Base-by-base conservation (phyloP, 1,139 yeast species). In the Diutina mesorugosa region DNA sequence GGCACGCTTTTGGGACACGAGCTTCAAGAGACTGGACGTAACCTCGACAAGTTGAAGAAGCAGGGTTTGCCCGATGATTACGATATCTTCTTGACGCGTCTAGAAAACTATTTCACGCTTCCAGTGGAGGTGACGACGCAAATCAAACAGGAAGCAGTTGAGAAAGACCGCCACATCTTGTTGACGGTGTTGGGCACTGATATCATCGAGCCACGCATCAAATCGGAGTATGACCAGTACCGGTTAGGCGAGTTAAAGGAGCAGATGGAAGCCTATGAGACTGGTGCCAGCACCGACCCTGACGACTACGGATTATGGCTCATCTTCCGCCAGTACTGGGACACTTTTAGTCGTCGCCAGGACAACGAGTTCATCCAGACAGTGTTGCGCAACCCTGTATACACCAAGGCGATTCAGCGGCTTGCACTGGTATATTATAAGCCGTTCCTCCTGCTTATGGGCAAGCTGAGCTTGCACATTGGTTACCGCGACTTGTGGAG, bases 31-130 rank as follows among this genome's bases (percentile, higher is more conserved):
- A 10, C 16, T 18, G 26, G 12, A 2, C 75, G 87, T 2, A 78
- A 81, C 61, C 67, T 78, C 54, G 77, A 73, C 57, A 77, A 73
- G 59, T 62, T 72, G 3, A 56, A 57, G 18, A 57, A 57, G 50
- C 56, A 53, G 16, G 60, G 18, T 4, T 8, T 14, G 6, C n/a
- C 28, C 7, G 53, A 45, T 7, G 26, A 32, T 9, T 50, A 32
- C 12, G 28, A 50, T n/a, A 32, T 50, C 21, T 50, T 50, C 14
- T n/a, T 50, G n/a, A 18, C n/a, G 7, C 45, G 53, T 1, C 6
- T 50, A 2, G 29, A 50, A 4, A 30, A 50, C 35, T 50, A 50
- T 16, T 50, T 50, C n/a, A 29, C 32, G 3, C 18, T 50, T 6
- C 53, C 53, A 29, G 26, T 32, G 16, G 53, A 50, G 29, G 29